Evolutionary conservation across 768 basidiomycete genomes (phyloP), one percentile per base, ranked within the genome.

Genomic region (Lentinula raphanica): DNA sequence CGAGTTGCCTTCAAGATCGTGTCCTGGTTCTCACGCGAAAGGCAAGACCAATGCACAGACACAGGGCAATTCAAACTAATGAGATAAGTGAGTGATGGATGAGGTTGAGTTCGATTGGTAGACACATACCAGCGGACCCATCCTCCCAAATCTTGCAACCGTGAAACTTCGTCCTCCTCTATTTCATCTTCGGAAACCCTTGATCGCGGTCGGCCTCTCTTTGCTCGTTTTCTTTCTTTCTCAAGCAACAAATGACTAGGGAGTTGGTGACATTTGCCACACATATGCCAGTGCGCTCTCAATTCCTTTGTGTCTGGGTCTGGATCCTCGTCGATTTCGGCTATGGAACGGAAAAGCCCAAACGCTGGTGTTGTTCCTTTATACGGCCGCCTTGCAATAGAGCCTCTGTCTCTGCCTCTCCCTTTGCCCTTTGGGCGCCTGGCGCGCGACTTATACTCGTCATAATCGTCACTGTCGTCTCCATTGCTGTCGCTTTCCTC

Each of bases 61-160:
- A 92, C 83, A 13, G 89, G 87, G 60, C 92, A 94, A 67, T 84
- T 87, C 40, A 91, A 76, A 67, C 90, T 92, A 58, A 51, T 27
- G 49, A 66, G 50, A 8, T 38, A 35, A 69, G 8, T 68, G 49
- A 40, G 59, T 36, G 17, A 39, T 46, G 44, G 42, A 5, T 58
- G 55, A 19, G 44, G 29, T 42, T 4, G 36, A 17, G 31, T 21
- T 27, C 17, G 21, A 49, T 17, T n/a, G n/a, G 56, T 13, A 23
- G 12, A 31, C 44, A 72, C 80, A 57, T 67, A 90, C 90, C 92
- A 94, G 72, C 83, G 79, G 61, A 93, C 83, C 92, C 92, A 94
- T 27, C 92, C 92, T 12, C 92, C 92, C 46, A 87, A 71, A 6
- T 69, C 67, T 12, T 60, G 71, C 9, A 84, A 71, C 49, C 71